Base-by-base conservation (phyloP, 257 asterid genomes). In the Leonotis leonurus region DNA sequence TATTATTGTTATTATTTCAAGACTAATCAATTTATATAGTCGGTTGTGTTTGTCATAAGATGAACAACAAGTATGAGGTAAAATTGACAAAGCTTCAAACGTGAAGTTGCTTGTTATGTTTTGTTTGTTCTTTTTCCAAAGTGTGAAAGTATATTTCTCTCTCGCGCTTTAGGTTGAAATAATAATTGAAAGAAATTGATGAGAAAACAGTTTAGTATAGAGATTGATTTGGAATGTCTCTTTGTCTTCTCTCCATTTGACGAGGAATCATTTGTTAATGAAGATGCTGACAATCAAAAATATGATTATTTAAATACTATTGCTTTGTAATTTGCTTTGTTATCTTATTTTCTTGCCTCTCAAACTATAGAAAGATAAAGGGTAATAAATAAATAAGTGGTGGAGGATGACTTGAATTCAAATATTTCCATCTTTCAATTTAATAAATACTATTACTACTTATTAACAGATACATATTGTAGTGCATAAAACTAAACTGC, bases 181-280 rank as follows among this genome's bases (percentile, higher is more conserved):
- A 68, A 30, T n/a, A 46, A 10, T 49, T 32, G 16, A 1, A 60
- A 32, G 39, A 52, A 51, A 51, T 59, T 50, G 24, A 8, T 6
- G 57, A 22, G 9, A 59, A 25, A 53, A 43, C n/a, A n/a, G n/a
- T n/a, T n/a, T n/a, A n/a, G n/a, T n/a, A n/a, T n/a, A 8, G 48
- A 20, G 57, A 10, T 22, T 57, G 36, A n/a, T n/a, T n/a, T 58
- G 41, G 56, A n/a, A 39, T 59, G 56, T 64, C 35, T 49, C 54
- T 63, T 76, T 72, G 75, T 76, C 69, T 53, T 72, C 59, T 71
- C 58, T 50, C 32, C 58, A 40, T 41, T 71, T 62, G 63, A 62
- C 39, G 3, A 14, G 51, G 71, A 68, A 76, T 76, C 75, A 45
- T 68, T 21, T 68, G 73, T 46, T 67, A 58, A 71, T 67, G 70